Percentiles rank a stretch among this genome's conserved stretches.
Conservation (phyloP, 106 monocot genomes). For the Dendrobium officinale region DNA sequence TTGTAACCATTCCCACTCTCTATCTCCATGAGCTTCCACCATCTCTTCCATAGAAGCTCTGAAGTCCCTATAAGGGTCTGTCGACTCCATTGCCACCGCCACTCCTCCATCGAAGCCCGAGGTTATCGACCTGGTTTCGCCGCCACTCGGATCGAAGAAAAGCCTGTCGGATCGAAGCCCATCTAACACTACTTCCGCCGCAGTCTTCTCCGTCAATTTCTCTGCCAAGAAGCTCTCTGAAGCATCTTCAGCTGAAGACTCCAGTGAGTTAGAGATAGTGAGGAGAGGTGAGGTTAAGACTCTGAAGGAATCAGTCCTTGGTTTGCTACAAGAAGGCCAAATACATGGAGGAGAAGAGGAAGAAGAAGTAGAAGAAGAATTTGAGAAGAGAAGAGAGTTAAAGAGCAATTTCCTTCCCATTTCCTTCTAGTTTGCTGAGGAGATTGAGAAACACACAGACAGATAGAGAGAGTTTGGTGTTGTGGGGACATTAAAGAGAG, state of each 20-base stretch:
- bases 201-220: neutral
- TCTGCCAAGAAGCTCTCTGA: neutral
- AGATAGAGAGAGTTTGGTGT: neutral
- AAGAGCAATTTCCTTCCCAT: constrained; percentile 6
- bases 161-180: constrained; percentile 40
- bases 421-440: neutral
- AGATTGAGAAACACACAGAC: neutral
- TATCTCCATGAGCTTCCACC: constrained; percentile 35
- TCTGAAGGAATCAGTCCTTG: constrained; percentile 13
- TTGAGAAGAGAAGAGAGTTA: constrained; percentile 15
- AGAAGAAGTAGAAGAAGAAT: neutral
- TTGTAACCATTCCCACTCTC: constrained; percentile 32
- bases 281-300: neutral
- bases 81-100: constrained; percentile 35
- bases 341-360: constrained; percentile 10
- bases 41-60: constrained; percentile 63
- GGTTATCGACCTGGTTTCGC: constrained; percentile 1
- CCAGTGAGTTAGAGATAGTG: neutral
- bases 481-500: neutral
- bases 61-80: constrained; percentile 38
- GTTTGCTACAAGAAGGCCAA: constrained; percentile 6
- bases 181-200: constrained; percentile 10
- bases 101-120: constrained; percentile 16
- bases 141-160: constrained; percentile 34
- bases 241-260: neutral